Conservation (phyloP, 306 rosid species). For the Rosa multiflora region DNA sequence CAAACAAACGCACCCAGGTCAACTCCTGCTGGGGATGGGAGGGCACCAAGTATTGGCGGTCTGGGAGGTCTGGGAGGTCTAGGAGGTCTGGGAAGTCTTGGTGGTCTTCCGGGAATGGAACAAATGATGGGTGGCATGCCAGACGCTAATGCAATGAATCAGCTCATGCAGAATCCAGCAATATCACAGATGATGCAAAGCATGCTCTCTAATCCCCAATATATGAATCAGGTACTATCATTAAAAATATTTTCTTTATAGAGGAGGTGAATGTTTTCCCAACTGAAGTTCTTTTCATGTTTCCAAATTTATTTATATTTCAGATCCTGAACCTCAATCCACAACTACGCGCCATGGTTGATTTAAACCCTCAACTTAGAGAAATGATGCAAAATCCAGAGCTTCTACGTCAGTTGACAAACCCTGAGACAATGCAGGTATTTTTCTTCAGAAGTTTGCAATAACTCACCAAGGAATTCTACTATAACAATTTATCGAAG, state of each 20-base stretch:
- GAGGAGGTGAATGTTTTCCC: background rate
- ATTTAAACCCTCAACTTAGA: constrained; percentile 55
- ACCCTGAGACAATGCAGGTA: constrained; percentile 63
- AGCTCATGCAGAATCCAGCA: constrained; percentile 60
- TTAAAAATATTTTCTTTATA: background rate
- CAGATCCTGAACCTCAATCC: constrained; percentile 53
- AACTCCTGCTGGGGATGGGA: constrained; percentile 36
- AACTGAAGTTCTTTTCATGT: constrained; percentile 1
- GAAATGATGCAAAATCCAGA: constrained; percentile 73
- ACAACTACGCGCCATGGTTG: constrained; percentile 50
- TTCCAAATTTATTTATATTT: constrained; percentile 5
- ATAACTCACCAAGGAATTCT: background rate
- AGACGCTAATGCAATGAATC: constrained; percentile 43
- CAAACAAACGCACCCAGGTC: constrained; percentile 42
- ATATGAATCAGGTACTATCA: constrained; percentile 53
- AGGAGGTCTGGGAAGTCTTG: constrained; percentile 54
- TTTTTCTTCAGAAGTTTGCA: background rate
- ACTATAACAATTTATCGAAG: background rate
- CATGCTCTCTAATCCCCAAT: constrained; percentile 59
- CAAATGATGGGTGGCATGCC: constrained; percentile 42
- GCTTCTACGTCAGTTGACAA: constrained; percentile 50
- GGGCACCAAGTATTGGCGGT: constrained; percentile 36
- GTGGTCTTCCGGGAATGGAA: constrained; percentile 47
- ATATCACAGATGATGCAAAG: constrained; percentile 63
- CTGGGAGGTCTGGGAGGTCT: constrained; percentile 42